Conservation (phyloP, 495 filamentous ascomycete species). For the Delitschia confertaspora region DNA sequence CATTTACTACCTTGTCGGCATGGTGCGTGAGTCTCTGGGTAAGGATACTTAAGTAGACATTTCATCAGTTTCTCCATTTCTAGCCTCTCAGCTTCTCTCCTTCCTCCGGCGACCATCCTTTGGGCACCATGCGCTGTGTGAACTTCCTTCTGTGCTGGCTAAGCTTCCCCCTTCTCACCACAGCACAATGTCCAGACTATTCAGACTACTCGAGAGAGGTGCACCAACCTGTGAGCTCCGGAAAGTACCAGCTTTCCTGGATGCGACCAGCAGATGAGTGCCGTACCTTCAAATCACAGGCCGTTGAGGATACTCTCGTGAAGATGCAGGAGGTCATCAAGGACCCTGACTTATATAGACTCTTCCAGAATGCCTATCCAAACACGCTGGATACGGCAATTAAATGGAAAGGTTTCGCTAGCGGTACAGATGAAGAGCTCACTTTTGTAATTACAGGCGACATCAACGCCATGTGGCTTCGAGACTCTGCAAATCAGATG, state of each 20-base stretch:
- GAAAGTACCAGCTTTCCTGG: constrained; percentile 43
- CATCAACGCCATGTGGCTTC: constrained; percentile 64
- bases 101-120: neutral
- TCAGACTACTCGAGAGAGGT: constrained; percentile 29
- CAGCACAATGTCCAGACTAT: constrained; percentile 35
- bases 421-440: constrained; percentile 47
- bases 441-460: constrained; percentile 58
- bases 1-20: too few species aligned
- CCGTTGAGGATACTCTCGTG: constrained; percentile 46
- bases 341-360: constrained; percentile 56
- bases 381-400: constrained; percentile 63
- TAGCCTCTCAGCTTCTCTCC: neutral
- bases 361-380: constrained; percentile 58
- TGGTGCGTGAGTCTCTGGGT: too few species aligned
- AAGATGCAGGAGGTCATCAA: constrained; percentile 43
- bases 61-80: neutral
- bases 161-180: constrained; percentile 4
- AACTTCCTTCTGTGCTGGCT: neutral
- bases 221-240: constrained; percentile 35
- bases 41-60: too few species aligned
- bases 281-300: constrained; percentile 51
- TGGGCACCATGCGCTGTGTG: neutral
- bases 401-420: constrained; percentile 52
- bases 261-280: constrained; percentile 48
- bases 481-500: constrained; percentile 60